These are phyloP conservation scores for Neospora caninum DNA, from an alignment of 169 alveolate species.

Conservation along the genomic window DNA sequence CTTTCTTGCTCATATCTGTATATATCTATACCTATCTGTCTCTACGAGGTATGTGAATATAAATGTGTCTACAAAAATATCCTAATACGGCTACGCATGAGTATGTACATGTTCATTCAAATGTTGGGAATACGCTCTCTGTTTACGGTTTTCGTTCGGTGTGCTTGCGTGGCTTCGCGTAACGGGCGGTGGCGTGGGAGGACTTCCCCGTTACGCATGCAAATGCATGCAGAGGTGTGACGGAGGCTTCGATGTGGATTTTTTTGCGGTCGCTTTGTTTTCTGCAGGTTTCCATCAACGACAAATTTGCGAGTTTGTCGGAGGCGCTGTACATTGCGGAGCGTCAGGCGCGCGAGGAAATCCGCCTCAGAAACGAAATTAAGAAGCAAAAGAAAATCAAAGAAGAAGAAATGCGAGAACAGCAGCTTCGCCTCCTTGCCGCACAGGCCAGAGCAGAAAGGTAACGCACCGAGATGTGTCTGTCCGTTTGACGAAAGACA, in stretches of 20 bases:
- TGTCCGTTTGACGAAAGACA: neutral
- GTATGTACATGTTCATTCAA: too few relatives aligned
- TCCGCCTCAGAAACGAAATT: constrained; percentile 93
- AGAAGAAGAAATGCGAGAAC: constrained; percentile 91
- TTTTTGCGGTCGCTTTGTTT: neutral
- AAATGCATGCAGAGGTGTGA: too few relatives aligned
- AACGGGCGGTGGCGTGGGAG: neutral
- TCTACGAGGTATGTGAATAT: neutral
- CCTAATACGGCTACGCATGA: too few relatives aligned
- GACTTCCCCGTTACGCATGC: neutral
- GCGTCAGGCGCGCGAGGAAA: constrained; percentile 96
- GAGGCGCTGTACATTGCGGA: constrained; percentile 96
- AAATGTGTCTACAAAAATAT: too few relatives aligned
- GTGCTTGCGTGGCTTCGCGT: too few relatives aligned
- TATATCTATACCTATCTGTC: neutral
- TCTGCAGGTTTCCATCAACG: constrained; percentile 83
- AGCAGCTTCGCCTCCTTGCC: constrained; percentile 89
- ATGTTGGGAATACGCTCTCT: too few relatives aligned
- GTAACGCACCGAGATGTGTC: neutral
- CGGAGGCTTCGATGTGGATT: too few relatives aligned
- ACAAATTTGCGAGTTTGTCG: constrained; percentile 93
- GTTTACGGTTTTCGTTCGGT: too few relatives aligned
- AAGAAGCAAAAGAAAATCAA: constrained; percentile 77
- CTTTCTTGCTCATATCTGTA: neutral
- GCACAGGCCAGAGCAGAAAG: constrained; percentile 87